Evolutionary conservation across 345 rosid species (phyloP).

Genomic region (Excoecaria cochinchinensis): DNA sequence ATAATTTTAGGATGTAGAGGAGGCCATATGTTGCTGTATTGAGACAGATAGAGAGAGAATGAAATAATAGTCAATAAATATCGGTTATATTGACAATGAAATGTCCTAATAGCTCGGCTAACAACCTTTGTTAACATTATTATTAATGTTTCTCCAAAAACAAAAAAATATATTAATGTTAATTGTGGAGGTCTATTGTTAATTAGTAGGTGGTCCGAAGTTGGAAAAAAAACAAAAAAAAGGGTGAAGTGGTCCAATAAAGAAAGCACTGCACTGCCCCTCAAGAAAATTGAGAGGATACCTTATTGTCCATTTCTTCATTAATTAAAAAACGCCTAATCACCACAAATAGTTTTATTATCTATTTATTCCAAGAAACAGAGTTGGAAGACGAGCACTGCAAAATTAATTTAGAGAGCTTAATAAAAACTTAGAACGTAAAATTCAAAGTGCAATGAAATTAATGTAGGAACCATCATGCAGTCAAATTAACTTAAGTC

Average conservation of each 20-base stretch:
- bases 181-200: background rate
- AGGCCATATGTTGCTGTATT: slow-evolving; percentile 23
- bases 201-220: slow-evolving; percentile 10
- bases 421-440: no score
- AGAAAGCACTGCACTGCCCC: slow-evolving; percentile 6
- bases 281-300: background rate
- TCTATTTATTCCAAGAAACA: no score
- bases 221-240: background rate
- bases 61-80: no score
- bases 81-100: background rate
- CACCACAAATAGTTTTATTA: no score
- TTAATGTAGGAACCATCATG: no score
- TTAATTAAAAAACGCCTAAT: background rate
- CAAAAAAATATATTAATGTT: no score
- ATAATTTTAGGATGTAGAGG: slow-evolving; percentile 13
- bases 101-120: slow-evolving; percentile 1
- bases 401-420: no score
- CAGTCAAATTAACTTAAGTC: no score
- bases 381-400: no score
- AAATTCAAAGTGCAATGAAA: no score
- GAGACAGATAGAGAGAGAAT: background rate
- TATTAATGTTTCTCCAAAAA: no score
- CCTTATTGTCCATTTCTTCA: background rate
- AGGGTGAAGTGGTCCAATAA: slow-evolving; percentile 18
- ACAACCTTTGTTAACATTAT: no score